Evolutionary conservation across 2,329 filamentous ascomycete species (phyloP), one percentile per base, ranked within the genome.

Genomic region (Fusarium paranaense): DNA sequence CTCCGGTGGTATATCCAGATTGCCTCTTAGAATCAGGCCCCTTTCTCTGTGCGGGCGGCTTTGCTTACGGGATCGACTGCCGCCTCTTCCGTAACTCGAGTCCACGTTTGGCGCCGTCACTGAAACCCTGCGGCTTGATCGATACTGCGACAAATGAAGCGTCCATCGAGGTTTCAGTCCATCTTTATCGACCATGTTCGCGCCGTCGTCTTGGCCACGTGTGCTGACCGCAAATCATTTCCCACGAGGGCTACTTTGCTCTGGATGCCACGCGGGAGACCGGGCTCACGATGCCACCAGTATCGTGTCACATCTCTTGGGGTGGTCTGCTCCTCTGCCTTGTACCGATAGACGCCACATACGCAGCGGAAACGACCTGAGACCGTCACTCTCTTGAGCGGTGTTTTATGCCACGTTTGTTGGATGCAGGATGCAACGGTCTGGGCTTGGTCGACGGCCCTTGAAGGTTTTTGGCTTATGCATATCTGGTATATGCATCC

Each of bases 211-310:
- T 54, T 30, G 20, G 64, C 71, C 71, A 74, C 71, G 71, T 74
- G 71, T 57, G 64, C 60, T 11, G 42, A 65, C 47, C 61, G 62
- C 64, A 30, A 32, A 74, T 69, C 71, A 50, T 62, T 63, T 20
- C 71, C 45, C 37, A 45, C 30, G 25, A 38, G 22, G 64, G 71
- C 25, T 69, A 58, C 47, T 69, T 62, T 52, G 58, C 40, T 69
- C 38, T 25, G 27, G 18, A 59, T 72, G 68, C 71, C 71, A 73
- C 64, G 71, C 71, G 71, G 62, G 68, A 69, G 62, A 42, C 62
- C 64, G 54, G 71, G 71, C 50, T 57, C 38, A 47, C 58, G 52
- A 42, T 65, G 59, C 63, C 50, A 32, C 56, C 35, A 38, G 18
- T 27, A 56, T 65, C 33, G 63, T 73, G 71, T 72, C 52, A 74